Base-by-base conservation (phyloP, 2,329 filamentous ascomycete species). In the Fusarium sp. region DNA sequence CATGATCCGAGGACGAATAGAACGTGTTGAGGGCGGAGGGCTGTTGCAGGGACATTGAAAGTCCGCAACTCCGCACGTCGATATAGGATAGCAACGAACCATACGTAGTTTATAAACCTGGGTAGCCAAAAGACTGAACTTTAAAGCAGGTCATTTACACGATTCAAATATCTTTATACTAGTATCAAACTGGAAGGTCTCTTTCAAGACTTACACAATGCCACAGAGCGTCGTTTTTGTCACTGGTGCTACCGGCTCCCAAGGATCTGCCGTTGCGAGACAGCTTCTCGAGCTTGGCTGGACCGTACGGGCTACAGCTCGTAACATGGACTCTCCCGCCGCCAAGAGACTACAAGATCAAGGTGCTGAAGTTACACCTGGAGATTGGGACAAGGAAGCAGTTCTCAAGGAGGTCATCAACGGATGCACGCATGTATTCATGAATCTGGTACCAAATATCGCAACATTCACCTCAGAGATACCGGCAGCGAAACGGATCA, bases 361-460 rank as follows among this genome's bases (percentile, higher is more conserved):
- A 10, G 63, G 63, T 12, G 63, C n/a, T 17, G 44, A 65, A 11
- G 22, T 65, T 5, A 38, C 3, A 2, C 20, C 3, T 10, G 53
- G 45, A 0, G 39, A 52, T 14, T 66, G 62, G 62, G 62, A 61
- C 10, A 22, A 42, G 5, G 35, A 27, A 25, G 29, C 22, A 31
- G n/a, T 33, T 22, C 25, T 66, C 14, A 27, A 27, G 27, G 17
- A 33, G 6, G 35, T 17, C 6, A 27, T 66, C 11, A 27, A 31
- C 2, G 64, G 39, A 14, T 66, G 53, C 20, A 60, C 45, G 10
- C 35, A 41, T 7, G 2, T 66, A 1, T 65, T 65, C 5, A 25
- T 65, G 61, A 65, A 65, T 6, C 5, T 65, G 3, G 35, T 42
- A 22, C 61, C 63, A 7, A 65, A 65, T 4, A 39, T 57, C 10